A percentile compares a stretch with the other conserved stretches of the same genome.
Evolutionary conservation across 2,329 filamentous ascomycete genomes (phyloP).

Genomic region (Raffaelea albimanens): DNA sequence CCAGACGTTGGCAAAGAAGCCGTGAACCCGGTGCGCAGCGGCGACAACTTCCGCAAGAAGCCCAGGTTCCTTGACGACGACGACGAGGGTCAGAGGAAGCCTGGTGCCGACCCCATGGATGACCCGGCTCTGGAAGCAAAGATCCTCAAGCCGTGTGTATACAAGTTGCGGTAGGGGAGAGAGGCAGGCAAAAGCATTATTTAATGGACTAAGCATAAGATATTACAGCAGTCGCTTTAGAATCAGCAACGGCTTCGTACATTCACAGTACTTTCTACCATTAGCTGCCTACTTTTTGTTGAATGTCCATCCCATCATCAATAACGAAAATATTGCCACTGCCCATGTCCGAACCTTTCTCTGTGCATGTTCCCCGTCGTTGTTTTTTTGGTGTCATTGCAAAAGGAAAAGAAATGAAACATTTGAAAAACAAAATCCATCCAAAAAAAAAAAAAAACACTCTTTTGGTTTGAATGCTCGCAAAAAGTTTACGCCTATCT

Average conservation of each 20-base stretch:
- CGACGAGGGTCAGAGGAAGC: slow-evolving; percentile 39
- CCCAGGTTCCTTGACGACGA: slow-evolving; percentile 49
- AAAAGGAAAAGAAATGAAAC: neutral
- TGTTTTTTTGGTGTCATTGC: too few relatives aligned
- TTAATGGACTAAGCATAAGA: neutral
- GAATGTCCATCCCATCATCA: too few relatives aligned
- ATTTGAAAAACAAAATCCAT: neutral
- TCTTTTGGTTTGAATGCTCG: too few relatives aligned
- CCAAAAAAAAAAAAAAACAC: neutral
- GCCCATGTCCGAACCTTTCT: too few relatives aligned
- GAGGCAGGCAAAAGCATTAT: neutral
- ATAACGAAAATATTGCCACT: too few relatives aligned
- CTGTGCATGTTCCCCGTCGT: too few relatives aligned
- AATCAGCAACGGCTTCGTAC: too few relatives aligned
- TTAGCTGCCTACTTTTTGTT: too few relatives aligned
- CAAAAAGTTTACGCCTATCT: neutral
- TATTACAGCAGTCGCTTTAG: too few relatives aligned
- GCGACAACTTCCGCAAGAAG: slow-evolving; percentile 26
- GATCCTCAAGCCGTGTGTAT: slow-evolving; percentile 87
- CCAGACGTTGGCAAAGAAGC: slow-evolving; percentile 63
- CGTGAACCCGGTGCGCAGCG: slow-evolving; percentile 17
- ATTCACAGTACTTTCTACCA: too few relatives aligned
- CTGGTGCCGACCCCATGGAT: slow-evolving; percentile 42
- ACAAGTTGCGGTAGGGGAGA: slow-evolving; percentile 65
- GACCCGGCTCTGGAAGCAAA: slow-evolving; percentile 51